phyloP scores from a whole-genome alignment of 768 basidiomycete genomes.

The Tephrocybe rancida region DNA sequence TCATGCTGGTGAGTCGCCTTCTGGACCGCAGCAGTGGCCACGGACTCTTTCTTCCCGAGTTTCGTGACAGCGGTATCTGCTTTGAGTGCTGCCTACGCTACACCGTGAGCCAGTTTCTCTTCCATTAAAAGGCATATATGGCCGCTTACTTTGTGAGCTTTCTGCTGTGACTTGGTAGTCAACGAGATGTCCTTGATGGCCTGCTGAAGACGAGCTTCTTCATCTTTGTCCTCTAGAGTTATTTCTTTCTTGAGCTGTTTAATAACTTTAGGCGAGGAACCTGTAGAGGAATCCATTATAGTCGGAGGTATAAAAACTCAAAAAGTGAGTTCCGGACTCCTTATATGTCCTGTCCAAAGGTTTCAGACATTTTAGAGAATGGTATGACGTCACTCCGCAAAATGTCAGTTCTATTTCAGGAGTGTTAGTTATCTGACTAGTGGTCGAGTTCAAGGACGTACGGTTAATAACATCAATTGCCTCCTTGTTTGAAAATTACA shows the following conservation, averaged over 20 bases:
- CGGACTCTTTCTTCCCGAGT: conserved; percentile 50
- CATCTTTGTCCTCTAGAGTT: conserved; percentile 51
- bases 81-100: conserved; percentile 14
- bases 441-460: too few relatives aligned
- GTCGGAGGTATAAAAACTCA: neutral
- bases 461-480: too few relatives aligned
- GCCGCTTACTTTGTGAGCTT: conserved; percentile 50
- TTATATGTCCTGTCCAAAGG: conserved; percentile 1
- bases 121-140: neutral
- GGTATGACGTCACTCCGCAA: conserved; percentile 11
- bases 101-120: neutral
- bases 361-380: conserved; percentile 10
- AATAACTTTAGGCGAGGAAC: conserved; percentile 24
- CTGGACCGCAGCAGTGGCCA: conserved; percentile 44
- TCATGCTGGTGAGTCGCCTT: conserved; percentile 51
- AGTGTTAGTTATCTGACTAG: too few relatives aligned
- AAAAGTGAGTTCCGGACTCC: neutral
- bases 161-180: conserved; percentile 54
- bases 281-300: conserved; percentile 4
- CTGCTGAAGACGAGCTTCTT: conserved; percentile 51
- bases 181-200: conserved; percentile 54
- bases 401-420: conserved; percentile 1
- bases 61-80: conserved; percentile 32
- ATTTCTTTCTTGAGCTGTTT: conserved; percentile 46
- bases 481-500: too few relatives aligned